Evolutionary conservation across 2,329 filamentous ascomycete species (phyloP).

Genomic region (Fusarium sp.): DNA sequence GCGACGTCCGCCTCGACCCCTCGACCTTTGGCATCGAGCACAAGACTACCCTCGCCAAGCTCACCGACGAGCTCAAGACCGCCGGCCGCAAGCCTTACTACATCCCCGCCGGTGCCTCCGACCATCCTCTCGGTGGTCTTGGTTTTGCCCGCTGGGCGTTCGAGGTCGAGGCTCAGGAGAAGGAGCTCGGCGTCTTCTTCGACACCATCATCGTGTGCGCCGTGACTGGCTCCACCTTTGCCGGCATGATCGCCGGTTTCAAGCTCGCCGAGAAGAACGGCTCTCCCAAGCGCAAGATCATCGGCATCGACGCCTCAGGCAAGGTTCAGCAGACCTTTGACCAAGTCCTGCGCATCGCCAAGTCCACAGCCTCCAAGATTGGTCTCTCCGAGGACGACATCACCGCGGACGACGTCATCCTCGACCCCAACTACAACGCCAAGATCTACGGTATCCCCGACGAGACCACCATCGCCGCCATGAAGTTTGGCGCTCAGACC

Average conservation of each 20-base stretch:
- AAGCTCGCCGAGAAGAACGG: slow-evolving; percentile 67
- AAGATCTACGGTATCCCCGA: slow-evolving; percentile 77
- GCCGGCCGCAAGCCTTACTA: slow-evolving; percentile 74
- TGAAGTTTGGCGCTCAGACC: slow-evolving; percentile 74
- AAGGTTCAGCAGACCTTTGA: slow-evolving; percentile 67
- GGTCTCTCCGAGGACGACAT: slow-evolving; percentile 71
- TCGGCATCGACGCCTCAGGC: slow-evolving; percentile 71
- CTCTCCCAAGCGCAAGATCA: slow-evolving; percentile 63
- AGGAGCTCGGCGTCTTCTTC: slow-evolving; percentile 71
- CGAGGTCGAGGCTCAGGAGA: slow-evolving; percentile 74
- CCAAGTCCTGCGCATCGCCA: slow-evolving; percentile 75
- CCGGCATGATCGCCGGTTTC: slow-evolving; percentile 79
- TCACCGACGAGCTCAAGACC: slow-evolving; percentile 64
- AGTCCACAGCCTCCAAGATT: slow-evolving; percentile 71
- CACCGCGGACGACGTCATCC: slow-evolving; percentile 69
- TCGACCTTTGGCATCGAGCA: slow-evolving; percentile 76
- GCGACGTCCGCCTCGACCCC: slow-evolving; percentile 70
- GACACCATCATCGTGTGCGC: slow-evolving; percentile 76
- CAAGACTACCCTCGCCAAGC: slow-evolving; percentile 67
- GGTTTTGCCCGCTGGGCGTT: slow-evolving; percentile 80
- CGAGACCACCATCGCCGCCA: slow-evolving; percentile 73
- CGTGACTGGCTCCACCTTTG: slow-evolving; percentile 78
- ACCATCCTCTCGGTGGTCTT: slow-evolving; percentile 76
- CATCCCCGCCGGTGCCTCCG: slow-evolving; percentile 77
- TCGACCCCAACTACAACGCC: slow-evolving; percentile 73